Base-by-base conservation (phyloP, 192 early-diverging fungal species). In the Obelidium mucronatum region DNA sequence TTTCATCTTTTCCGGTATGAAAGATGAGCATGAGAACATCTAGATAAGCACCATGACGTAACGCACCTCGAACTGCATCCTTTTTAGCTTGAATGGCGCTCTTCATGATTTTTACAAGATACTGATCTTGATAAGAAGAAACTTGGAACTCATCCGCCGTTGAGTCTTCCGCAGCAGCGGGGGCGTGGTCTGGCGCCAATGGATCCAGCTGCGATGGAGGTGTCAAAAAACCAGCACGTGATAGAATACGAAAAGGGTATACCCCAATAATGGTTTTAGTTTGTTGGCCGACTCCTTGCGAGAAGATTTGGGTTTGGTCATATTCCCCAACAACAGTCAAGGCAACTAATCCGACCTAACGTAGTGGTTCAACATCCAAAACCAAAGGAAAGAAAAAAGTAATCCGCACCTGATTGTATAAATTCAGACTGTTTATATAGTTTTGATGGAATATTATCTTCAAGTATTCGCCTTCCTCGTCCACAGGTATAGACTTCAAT, bases 401-500 rank as follows among this genome's bases (percentile, higher is more conserved):
- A n/a, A 26, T 13, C n/a, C 34, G 2, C 80, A 90, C 92, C 80
- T 93, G 92, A 74, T 94, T 92, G 72, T 91, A 91, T 24, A 90
- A 84, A 78, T 94, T 94, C 24, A 93, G 63, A 33, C 75, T 76
- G 77, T 94, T 94, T 72, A 88, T 80, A 76, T 92, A 82, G 79
- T 91, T 93, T 40, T 89, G 83, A 69, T 90, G 86, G 40, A 91
- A 78, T 1, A 92, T 85, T 5, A 94, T 76, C 63, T 92, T 86
- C 36, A 94, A 75, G 65, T 85, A 91, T 67, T 92, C 88, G 44
- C 89, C 88, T 36, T 88, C 82, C 31, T 84, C 87, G 56, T 93
- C 88, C 42, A 94, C 75, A 55, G 91, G 90, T 52, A 94, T 88
- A 0, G 92, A 91, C 76, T 91, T 91, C n/a, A 93, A 81, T 72